Conservation (phyloP, 2,329 filamentous ascomycete genomes). For the Trichoderma oligosporum region DNA sequence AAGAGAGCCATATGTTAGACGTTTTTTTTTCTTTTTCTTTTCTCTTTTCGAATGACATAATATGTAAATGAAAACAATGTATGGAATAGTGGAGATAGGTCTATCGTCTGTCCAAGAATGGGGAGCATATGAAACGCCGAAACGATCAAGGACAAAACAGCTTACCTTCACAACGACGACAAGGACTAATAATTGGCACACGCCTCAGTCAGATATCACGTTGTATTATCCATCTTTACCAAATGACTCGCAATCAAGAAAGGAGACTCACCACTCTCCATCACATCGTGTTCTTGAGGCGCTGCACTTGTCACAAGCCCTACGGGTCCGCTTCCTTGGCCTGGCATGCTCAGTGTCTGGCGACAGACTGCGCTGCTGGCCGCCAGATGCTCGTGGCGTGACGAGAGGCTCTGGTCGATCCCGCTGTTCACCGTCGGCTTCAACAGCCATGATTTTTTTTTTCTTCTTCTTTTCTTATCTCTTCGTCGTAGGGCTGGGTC, state of each 20-base stretch:
- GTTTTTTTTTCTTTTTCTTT: no score
- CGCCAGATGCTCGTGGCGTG: background rate
- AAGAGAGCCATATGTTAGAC: conserved; percentile 4
- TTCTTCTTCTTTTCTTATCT: background rate
- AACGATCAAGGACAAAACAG: background rate
- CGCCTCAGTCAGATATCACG: conserved; percentile 12
- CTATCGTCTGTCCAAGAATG: background rate
- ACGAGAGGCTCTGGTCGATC: conserved; percentile 1
- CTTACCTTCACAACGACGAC: conserved; percentile 38
- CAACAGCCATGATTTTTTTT: conserved; percentile 3
- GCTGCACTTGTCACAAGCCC: conserved; percentile 36
- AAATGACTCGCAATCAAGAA: no score
- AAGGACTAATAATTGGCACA: conserved; percentile 22
- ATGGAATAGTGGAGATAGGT: background rate
- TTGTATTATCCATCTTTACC: no score
- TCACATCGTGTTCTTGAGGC: conserved; percentile 42
- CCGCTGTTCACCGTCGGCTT: conserved; percentile 18
- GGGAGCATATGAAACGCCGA: no score
- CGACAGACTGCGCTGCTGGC: background rate
- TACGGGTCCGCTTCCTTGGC: conserved; percentile 29
- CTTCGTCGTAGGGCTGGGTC: background rate
- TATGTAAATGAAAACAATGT: background rate
- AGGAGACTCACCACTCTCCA: conserved; percentile 43
- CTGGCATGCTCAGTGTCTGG: conserved; percentile 25
- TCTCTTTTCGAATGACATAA: no score